Evolutionary conservation across 2,329 filamentous ascomycete genomes (phyloP), one percentile per base, ranked within the genome.

Genomic region (Trichoderma brevicompactum): DNA sequence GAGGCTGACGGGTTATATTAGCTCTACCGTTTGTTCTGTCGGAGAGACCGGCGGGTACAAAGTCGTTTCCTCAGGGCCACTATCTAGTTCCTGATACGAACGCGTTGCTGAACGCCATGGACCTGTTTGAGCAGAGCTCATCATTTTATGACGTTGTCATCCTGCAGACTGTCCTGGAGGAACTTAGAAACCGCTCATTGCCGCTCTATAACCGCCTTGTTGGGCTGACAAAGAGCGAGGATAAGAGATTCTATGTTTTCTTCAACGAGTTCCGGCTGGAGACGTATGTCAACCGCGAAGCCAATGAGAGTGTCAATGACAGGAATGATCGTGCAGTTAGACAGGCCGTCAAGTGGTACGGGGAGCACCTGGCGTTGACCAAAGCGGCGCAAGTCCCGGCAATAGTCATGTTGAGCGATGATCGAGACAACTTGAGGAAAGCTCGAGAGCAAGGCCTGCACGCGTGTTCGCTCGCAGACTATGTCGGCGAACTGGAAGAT

Each of bases 261-360:
- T 98, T 98, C 86, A 99, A 99, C 77, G 95, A 99, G 73, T 99
- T 99, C 75, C 87, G 94, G 59, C 82, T 94, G 44, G 96, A 99
- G 77, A 99, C 95, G 0, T 91, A 97, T 74, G 87, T 97, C 54
- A 80, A 85, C 34, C 85, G 95, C 68, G 85, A 89, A 19, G 78
- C 84, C 6, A 89, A 91, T 43, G 95, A 99, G 80, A 90, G 87
- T 3, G 95, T 99, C 78, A 99, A 99, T 75, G 95, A 99, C 76
- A 87, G 95, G 63, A 99, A 99, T 74, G 96, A 99, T 76, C 88
- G 94, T 68, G 93, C 95, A 50, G 92, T 99, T 36, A 86, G 95
- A 54, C 87, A 85, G 71, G 92, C 94, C 1, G 92, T 94, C 59
- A 87, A 89, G 73, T 99, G 95, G 95, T 99, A 99, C 76, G 85